phyloP scores from a whole-genome alignment of 345 rosid genomes.

The Viola odorata region DNA sequence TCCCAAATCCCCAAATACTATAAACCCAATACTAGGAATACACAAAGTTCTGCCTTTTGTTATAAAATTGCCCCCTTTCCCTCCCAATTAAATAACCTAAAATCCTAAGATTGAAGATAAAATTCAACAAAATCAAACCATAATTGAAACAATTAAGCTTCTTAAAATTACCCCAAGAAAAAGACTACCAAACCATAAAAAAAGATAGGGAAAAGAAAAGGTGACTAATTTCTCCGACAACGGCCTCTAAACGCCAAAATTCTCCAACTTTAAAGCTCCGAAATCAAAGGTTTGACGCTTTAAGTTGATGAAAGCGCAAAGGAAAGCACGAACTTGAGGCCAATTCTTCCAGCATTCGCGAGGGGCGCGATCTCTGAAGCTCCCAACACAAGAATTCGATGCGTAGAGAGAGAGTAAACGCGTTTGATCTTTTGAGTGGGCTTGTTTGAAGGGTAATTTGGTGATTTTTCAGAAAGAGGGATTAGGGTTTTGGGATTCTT shows the following conservation, averaged over 20 bases:
- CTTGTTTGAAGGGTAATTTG: neutral
- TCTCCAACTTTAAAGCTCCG: neutral
- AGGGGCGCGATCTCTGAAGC: neutral
- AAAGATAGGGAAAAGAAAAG: neutral
- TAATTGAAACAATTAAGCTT: neutral
- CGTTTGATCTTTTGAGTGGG: neutral
- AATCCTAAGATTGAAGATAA: neutral
- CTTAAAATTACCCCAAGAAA: neutral
- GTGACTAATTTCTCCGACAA: neutral
- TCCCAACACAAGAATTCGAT: neutral
- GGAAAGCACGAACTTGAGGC: neutral
- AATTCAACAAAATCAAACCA: neutral
- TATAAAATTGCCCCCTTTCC: neutral
- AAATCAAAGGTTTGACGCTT: neutral
- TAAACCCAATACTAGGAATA: neutral
- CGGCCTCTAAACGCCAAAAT: neutral
- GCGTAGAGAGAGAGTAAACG: neutral
- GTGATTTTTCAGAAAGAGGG: slow-evolving; percentile 7
- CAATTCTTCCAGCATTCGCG: neutral
- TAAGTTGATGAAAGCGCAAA: neutral
- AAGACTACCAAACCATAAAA: neutral
- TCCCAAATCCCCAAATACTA: neutral
- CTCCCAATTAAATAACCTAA: neutral
- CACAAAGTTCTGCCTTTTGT: neutral
- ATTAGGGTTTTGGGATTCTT: slow-evolving; percentile 1